Evolutionary conservation across 352 stramenopile species (phyloP).

Genomic region (Globisporangium ultimum): DNA sequence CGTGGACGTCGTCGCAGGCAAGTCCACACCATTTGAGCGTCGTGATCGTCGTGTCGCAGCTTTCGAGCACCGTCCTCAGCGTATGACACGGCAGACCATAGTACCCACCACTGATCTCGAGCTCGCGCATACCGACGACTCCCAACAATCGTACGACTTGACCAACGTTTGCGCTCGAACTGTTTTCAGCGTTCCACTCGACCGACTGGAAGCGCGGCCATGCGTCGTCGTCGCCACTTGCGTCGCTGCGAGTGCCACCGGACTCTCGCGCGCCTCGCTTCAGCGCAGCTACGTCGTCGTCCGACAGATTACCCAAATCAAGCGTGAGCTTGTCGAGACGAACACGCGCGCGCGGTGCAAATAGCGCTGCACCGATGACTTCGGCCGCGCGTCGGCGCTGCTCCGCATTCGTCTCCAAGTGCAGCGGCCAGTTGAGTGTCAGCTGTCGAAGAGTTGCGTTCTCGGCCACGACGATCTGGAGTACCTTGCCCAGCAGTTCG

Average conservation of each 20-base stretch:
- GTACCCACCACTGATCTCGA: slow-evolving; percentile 5
- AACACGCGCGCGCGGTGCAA: background rate
- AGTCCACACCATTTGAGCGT: slow-evolving; percentile 9
- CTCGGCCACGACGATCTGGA: slow-evolving; percentile 1
- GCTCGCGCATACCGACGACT: slow-evolving; percentile 8
- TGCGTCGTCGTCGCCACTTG: background rate
- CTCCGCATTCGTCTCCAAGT: background rate
- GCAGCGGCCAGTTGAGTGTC: slow-evolving; percentile 1
- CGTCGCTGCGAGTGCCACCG: no score
- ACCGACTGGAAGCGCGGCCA: slow-evolving; percentile 8
- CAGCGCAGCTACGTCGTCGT: slow-evolving; percentile 10
- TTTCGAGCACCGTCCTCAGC: slow-evolving; percentile 6
- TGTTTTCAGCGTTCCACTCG: slow-evolving; percentile 3
- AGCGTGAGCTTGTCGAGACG: slow-evolving; percentile 6
- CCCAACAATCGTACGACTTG: slow-evolving; percentile 10
- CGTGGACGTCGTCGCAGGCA: slow-evolving; percentile 5
- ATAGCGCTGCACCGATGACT: slow-evolving; percentile 6
- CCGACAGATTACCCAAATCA: slow-evolving; percentile 4
- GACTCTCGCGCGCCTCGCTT: no score
- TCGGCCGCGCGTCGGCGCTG: background rate
- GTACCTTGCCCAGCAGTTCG: background rate
- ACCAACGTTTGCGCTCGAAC: background rate
- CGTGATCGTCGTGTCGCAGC: slow-evolving; percentile 1
- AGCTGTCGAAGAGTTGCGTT: background rate
- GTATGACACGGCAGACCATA: background rate